Conservation (phyloP, 495 filamentous ascomycete species). For the Oleoguttula mirabilis region DNA sequence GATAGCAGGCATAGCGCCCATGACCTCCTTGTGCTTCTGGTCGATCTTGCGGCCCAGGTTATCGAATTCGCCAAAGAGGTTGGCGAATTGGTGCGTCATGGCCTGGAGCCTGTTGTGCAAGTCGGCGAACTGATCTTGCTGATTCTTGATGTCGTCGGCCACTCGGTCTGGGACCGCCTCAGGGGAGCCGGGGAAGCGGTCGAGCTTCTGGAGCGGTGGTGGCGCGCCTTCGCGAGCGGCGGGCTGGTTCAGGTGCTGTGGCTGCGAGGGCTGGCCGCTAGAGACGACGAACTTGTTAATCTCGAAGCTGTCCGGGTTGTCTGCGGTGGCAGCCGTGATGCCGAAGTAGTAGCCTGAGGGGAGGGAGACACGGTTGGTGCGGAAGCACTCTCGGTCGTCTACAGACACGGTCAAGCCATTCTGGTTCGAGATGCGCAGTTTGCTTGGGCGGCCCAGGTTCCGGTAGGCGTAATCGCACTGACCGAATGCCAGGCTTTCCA, state of each 20-base stretch:
- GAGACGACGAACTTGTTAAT: slow-evolving; percentile 70
- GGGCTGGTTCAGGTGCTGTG: slow-evolving; percentile 2
- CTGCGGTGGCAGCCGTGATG: slow-evolving; percentile 74
- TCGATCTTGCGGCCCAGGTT: slow-evolving; percentile 37
- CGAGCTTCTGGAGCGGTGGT: slow-evolving; percentile 4
- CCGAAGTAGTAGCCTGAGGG: slow-evolving; percentile 78
- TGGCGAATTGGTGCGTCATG: slow-evolving; percentile 58
- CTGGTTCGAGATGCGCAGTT: slow-evolving; percentile 59
- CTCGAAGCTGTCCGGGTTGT: slow-evolving; percentile 90
- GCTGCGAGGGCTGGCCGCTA: slow-evolving; percentile 10
- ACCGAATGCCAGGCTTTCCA: slow-evolving; percentile 82
- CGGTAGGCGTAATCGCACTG: slow-evolving; percentile 87
- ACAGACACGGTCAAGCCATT: slow-evolving; percentile 62
- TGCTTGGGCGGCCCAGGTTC: slow-evolving; percentile 73
- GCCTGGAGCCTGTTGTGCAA: slow-evolving; percentile 69
- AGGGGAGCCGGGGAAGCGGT: slow-evolving; percentile 21
- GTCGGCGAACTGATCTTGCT: slow-evolving; percentile 59
- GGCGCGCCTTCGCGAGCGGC: slow-evolving; percentile 16
- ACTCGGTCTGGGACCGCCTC: slow-evolving; percentile 13
- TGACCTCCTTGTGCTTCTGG: slow-evolving; percentile 47
- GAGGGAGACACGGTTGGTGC: slow-evolving; percentile 63
- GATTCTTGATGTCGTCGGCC: slow-evolving; percentile 29
- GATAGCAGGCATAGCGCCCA: slow-evolving; percentile 31
- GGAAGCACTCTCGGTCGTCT: slow-evolving; percentile 74
- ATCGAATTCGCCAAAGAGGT: slow-evolving; percentile 52